These are phyloP conservation scores for Globisporangium middletonii DNA, from an alignment of 352 stramenopile species.

Conservation along the genomic window DNA sequence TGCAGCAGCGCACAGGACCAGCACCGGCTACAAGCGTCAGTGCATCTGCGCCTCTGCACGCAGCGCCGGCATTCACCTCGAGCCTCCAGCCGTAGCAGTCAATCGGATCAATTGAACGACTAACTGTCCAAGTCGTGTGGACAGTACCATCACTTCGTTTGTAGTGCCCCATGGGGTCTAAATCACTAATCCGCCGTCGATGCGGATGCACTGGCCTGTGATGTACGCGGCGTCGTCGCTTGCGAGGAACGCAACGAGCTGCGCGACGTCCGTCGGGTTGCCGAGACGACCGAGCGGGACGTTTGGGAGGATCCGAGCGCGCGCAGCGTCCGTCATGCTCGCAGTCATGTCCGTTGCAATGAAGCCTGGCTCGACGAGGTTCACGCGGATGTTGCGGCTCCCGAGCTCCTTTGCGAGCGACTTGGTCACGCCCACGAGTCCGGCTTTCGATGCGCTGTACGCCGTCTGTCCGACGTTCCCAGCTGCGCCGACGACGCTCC, in stretches of 20 bases:
- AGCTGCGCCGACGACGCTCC: constrained; percentile 67
- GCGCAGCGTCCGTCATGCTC: constrained; percentile 43
- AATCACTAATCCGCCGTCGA: constrained; percentile 74
- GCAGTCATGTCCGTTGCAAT: constrained; percentile 81
- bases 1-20: neutral
- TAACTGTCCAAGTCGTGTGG: neutral
- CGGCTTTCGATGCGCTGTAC: constrained; percentile 83
- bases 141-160: neutral
- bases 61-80: constrained; percentile 7
- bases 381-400: constrained; percentile 80
- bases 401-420: constrained; percentile 83
- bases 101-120: neutral
- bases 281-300: constrained; percentile 65
- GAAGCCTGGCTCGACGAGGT: constrained; percentile 84
- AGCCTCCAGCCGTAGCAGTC: constrained; percentile 12
- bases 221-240: constrained; percentile 79
- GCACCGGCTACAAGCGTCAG: neutral
- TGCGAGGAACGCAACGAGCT: constrained; percentile 73
- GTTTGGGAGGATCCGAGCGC: constrained; percentile 35
- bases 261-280: constrained; percentile 59
- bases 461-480: constrained; percentile 76
- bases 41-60: neutral
- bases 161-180: constrained; percentile 17
- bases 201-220: constrained; percentile 76
- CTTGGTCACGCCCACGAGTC: constrained; percentile 65